Conservation (phyloP, 202 grass and related monocot species). For the Dendrocalamus latiflorus region DNA sequence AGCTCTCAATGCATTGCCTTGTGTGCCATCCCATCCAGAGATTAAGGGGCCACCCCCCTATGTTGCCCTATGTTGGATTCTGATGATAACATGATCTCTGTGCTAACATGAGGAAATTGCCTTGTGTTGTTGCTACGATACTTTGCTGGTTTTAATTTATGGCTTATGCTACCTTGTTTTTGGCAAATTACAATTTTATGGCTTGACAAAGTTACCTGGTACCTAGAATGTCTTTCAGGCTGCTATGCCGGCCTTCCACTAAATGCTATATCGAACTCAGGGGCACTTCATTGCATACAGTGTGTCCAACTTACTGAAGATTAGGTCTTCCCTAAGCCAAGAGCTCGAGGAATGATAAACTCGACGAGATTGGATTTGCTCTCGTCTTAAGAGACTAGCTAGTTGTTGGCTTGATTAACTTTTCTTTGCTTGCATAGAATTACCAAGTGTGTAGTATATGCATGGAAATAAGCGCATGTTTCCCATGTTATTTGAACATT, state of each 20-base stretch:
- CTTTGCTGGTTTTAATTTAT: too few species aligned
- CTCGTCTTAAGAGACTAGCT: not conserved
- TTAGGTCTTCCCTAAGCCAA: not conserved
- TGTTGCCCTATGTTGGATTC: constrained; percentile 18
- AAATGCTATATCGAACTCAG: not conserved
- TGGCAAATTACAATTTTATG: not conserved
- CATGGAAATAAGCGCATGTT: too few species aligned
- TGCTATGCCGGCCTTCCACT: not conserved
- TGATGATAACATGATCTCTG: not conserved
- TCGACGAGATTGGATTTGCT: not conserved
- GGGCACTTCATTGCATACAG: not conserved
- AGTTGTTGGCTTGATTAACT: not conserved
- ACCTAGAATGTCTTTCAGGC: not conserved
- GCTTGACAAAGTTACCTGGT: not conserved
- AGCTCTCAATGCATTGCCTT: constrained; percentile 21
- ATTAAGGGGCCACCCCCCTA: not conserved
- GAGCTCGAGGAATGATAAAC: not conserved
- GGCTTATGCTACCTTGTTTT: not conserved
- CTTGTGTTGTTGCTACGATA: not conserved
- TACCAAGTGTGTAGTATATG: not conserved
- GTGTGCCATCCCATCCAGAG: not conserved
- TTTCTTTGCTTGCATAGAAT: not conserved
- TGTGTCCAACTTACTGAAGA: not conserved
- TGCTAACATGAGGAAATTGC: not conserved
- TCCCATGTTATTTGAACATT: too few species aligned